A percentile compares a stretch with the other conserved stretches of the same genome.
Conservation (phyloP, 1,139 yeast species). For the Magnusiomyces paraingens region DNA sequence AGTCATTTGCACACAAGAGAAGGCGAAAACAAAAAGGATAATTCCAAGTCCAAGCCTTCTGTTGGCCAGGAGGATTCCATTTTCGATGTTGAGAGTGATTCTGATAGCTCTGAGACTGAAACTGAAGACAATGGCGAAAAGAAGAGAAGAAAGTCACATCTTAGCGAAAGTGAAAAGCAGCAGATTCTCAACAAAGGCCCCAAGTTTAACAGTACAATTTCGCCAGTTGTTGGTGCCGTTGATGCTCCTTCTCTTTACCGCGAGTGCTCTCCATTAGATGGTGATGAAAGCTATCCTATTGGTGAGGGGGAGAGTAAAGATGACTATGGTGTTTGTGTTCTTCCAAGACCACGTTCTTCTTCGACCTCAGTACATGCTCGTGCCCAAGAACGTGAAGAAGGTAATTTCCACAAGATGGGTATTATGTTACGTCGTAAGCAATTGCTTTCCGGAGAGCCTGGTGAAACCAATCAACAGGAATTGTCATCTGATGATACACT, state of each 20-base stretch:
- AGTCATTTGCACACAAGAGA: no score
- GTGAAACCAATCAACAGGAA: background rate
- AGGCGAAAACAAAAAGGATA: no score
- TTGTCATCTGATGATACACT: background rate
- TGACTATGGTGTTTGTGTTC: constrained; percentile 13
- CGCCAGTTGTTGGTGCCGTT: background rate
- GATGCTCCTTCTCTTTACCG: constrained; percentile 6
- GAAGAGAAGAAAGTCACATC: background rate
- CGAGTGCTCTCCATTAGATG: constrained; percentile 1
- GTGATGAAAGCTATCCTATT: constrained; percentile 9
- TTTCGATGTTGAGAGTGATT: background rate
- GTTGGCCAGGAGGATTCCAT: no score
- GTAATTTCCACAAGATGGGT: constrained; percentile 83
- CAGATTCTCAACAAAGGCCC: no score
- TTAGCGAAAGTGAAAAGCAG: no score
- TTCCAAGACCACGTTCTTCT: constrained; percentile 23
- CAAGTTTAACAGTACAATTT: no score
- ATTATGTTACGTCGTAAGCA: constrained; percentile 21
- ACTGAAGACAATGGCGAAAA: background rate
- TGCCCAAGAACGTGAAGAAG: constrained; percentile 83
- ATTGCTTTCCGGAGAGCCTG: background rate
- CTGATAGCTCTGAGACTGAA: background rate
- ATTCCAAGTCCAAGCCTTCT: no score
- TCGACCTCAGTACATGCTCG: constrained; percentile 38
- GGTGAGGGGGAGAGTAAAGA: constrained; percentile 1